Conservation (phyloP, 2,329 filamentous ascomycete genomes). For the Monosporascus sp. region DNA sequence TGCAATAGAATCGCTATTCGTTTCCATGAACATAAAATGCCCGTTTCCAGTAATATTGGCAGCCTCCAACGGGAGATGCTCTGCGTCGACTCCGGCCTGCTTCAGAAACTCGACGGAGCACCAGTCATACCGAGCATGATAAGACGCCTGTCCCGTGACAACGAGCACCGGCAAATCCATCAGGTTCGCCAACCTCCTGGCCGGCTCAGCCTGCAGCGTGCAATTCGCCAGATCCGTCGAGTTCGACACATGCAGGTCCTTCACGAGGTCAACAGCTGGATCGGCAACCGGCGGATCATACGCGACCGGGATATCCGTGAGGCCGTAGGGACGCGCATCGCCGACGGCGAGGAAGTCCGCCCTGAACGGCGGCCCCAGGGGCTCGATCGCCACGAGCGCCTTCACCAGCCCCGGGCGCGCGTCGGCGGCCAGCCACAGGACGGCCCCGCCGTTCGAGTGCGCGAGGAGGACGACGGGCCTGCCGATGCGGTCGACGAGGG, state of each 20-base stretch:
- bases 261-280: conserved; percentile 29
- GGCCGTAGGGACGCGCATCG: conserved; percentile 34
- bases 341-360: conserved; percentile 33
- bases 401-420: conserved; percentile 35
- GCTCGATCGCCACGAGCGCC: conserved; percentile 40
- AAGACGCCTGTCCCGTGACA: conserved; percentile 38
- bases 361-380: conserved; percentile 42
- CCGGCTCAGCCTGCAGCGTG: conserved; percentile 30
- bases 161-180: conserved; percentile 30
- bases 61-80: conserved; percentile 33
- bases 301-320: conserved; percentile 44
- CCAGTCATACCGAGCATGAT: conserved; percentile 42
- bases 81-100: conserved; percentile 34
- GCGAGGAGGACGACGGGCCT: conserved; percentile 35
- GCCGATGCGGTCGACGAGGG: conserved; percentile 38
- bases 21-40: conserved; percentile 45
- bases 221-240: conserved; percentile 20
- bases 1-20: conserved; percentile 38
- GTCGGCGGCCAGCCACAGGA: conserved; percentile 38
- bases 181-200: conserved; percentile 33
- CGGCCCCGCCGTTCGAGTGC: conserved; percentile 42
- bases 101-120: conserved; percentile 35
- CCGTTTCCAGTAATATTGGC: conserved; percentile 39
- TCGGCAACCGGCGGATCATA: conserved; percentile 40
- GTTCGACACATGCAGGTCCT: conserved; percentile 20